phyloP scores from a whole-genome alignment of 345 rosid species.

The Raphanus raphanistrum region DNA sequence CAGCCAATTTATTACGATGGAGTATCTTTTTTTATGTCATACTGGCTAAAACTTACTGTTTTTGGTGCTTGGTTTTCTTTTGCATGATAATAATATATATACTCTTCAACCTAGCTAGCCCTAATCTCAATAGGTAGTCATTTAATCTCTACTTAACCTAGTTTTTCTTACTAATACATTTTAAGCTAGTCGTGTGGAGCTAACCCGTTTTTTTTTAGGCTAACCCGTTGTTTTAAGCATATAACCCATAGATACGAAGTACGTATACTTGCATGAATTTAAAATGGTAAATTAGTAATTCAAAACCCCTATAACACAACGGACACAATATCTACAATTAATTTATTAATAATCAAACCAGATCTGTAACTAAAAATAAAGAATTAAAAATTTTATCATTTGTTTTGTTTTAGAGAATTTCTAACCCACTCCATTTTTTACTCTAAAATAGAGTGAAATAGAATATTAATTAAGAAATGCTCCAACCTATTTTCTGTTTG shows the following conservation, averaged over 20 bases:
- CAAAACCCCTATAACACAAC: constrained; percentile 3
- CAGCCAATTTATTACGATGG: not conserved
- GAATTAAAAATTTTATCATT: not conserved
- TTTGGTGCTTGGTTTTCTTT: constrained; percentile 7
- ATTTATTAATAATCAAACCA: not conserved
- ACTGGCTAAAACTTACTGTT: constrained; percentile 1
- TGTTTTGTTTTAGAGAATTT: not conserved
- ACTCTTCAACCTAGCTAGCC: not conserved
- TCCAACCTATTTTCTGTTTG: too few species aligned
- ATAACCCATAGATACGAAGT: not conserved
- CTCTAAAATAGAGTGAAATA: too few species aligned
- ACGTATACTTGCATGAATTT: constrained; percentile 8
- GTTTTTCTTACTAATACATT: not conserved
- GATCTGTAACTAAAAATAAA: not conserved
- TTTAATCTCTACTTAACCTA: constrained; percentile 6
- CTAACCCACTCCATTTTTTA: too few species aligned
- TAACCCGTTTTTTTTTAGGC: not conserved
- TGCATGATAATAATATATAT: not conserved
- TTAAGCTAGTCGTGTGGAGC: not conserved
- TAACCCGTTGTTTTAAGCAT: not conserved
- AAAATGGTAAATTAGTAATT: not conserved
- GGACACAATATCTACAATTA: not conserved
- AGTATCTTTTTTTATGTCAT: not conserved
- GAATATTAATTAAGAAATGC: too few species aligned
- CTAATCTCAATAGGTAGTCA: constrained; percentile 9